Conservation (phyloP, 768 basidiomycete species). For the Holtermannia corniformis region DNA sequence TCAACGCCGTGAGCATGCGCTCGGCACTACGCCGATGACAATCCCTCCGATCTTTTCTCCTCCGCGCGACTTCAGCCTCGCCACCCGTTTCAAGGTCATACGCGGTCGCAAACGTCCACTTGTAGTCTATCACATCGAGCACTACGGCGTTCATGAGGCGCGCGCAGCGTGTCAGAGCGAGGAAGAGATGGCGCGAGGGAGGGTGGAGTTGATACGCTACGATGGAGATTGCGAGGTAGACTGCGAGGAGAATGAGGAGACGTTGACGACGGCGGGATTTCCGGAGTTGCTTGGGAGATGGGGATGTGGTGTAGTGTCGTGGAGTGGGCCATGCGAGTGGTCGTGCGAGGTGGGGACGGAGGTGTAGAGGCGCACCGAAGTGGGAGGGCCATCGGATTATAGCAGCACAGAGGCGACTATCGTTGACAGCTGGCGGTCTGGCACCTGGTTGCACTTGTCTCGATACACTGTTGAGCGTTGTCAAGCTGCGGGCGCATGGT, state of each 20-base stretch:
- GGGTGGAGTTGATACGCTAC: conserved; percentile 57
- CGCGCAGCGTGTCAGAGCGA: conserved; percentile 70
- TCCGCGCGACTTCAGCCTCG: conserved; percentile 51
- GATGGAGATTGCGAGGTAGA: conserved; percentile 27
- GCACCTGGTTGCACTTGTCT: too few relatives aligned
- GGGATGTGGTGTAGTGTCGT: background rate
- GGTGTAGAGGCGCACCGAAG: background rate
- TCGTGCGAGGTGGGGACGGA: background rate
- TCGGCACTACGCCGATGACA: conserved; percentile 78
- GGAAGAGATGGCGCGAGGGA: conserved; percentile 62
- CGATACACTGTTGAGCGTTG: too few relatives aligned
- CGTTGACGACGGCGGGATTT: conserved; percentile 18
- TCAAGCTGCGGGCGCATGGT: too few relatives aligned
- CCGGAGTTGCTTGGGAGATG: background rate
- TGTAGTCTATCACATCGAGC: conserved; percentile 34
- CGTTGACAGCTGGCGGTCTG: too few relatives aligned
- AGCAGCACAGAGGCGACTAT: too few relatives aligned
- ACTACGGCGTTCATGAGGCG: conserved; percentile 57
- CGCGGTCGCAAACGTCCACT: conserved; percentile 31
- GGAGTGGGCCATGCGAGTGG: background rate
- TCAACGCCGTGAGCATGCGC: conserved; percentile 68
- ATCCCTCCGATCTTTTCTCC: conserved; percentile 55
- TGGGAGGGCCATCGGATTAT: background rate
- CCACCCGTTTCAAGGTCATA: conserved; percentile 47
- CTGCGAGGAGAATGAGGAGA: conserved; percentile 21